Evolutionary conservation across 2,329 filamentous ascomycete genomes (phyloP), one percentile per base, ranked within the genome.

Genomic region (Sporothrix brasiliensis): DNA sequence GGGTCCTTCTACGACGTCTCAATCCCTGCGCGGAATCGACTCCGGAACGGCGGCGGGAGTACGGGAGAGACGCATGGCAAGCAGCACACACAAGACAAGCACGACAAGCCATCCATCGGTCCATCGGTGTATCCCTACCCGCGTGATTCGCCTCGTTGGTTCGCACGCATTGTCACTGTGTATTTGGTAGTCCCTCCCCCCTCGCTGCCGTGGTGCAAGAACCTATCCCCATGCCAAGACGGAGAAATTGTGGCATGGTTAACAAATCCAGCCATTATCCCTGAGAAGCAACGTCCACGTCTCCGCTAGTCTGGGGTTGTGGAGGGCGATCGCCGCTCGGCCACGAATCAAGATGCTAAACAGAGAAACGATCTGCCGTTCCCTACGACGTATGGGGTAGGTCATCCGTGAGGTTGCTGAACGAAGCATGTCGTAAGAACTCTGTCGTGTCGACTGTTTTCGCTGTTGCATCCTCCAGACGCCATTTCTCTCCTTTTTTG

Each of bases 61-160:
- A 56, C 19, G 10, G 34, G 16, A 4, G 11, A 11, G 10, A 47
- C 41, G 41, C 14, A 47, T 49, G 44, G 44, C 44, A 19, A 19
- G 2, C 16, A 14, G 44, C 16, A 14, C 14, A 49, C 3, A 53
- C 11, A 53, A 13, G 11, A 21, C 9, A 53, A 53, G 13, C 34
- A 61, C 13, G 19, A 16, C 13, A 41, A 7, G 34, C 34, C 34
- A 58, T n/a, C 56, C 41, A 49, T 63, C 60, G 41, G 60, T n/a
- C 56, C 60, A 63, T 49, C 60, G 60, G 60, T 47, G 7, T 49
- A 63, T 49, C 60, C 60, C 39, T 3, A 30, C 41, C 41, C 60
- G 21, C 60, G 24, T 24, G 56, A 16, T 39, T 39, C 24, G 11
- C 13, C 2, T 3, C 5, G 19, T 58, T 6, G 10, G 7, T 10